phyloP scores from a whole-genome alignment of 2,329 filamentous ascomycete species.

The Microascus cirrosus region DNA sequence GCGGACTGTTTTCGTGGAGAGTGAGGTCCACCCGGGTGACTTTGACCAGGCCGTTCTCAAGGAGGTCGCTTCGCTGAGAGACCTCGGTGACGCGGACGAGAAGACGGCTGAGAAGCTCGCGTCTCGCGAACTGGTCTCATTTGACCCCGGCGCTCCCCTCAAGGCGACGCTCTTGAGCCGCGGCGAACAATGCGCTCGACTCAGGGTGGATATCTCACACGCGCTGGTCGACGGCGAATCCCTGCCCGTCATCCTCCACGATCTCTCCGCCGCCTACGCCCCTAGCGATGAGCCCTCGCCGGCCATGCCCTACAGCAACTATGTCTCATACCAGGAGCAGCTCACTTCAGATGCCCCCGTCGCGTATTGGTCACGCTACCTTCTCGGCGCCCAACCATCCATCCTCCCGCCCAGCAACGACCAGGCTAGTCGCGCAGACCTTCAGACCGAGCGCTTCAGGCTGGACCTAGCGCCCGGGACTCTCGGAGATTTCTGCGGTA shows the following conservation, averaged over 20 bases:
- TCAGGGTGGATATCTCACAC: conserved; percentile 22
- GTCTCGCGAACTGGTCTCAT: background rate
- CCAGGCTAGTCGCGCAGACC: background rate
- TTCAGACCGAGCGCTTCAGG: background rate
- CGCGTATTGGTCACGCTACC: conserved; percentile 14
- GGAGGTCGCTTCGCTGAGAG: background rate
- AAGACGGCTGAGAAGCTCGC: background rate
- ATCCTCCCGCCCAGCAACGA: conserved; percentile 12
- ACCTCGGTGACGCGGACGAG: background rate
- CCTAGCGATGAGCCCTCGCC: background rate
- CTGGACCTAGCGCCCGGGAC: background rate
- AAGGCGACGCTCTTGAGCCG: background rate
- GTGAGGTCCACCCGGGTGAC: conserved; percentile 2
- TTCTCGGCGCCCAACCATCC: conserved; percentile 14
- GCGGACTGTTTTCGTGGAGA: conserved; percentile 11
- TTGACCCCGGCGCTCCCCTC: background rate
- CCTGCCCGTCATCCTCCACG: conserved; percentile 15
- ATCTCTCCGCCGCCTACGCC: conserved; percentile 8
- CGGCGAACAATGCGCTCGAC: conserved; percentile 7
- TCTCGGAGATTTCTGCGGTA: conserved; percentile 3
- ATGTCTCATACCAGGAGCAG: conserved; percentile 5
- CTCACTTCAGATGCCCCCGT: conserved; percentile 10
- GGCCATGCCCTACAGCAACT: background rate
- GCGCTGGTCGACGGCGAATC: conserved; percentile 21
- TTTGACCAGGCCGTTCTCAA: conserved; percentile 12